phyloP scores from a whole-genome alignment of 352 stramenopile genomes.

The Lagenidium giganteum region DNA sequence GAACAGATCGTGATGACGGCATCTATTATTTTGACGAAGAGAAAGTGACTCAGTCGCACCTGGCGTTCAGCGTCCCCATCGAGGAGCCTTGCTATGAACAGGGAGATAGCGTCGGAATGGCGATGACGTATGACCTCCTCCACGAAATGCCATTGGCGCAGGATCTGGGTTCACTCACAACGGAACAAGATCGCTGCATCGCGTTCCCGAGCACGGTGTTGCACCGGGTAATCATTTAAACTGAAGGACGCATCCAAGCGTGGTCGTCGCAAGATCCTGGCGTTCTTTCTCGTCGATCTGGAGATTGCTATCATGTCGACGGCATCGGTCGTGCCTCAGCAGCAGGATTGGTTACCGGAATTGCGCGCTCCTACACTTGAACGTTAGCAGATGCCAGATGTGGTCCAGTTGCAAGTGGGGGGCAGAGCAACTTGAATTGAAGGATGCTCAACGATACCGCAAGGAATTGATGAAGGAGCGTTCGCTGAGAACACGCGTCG shows the following conservation, averaged over 20 bases:
- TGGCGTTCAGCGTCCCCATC: conserved; percentile 19
- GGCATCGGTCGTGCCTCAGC: conserved; percentile 20
- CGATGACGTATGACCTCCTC: conserved; percentile 6
- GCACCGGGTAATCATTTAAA: conserved; percentile 21
- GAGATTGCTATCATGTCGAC: conserved; percentile 17
- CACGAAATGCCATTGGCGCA: conserved; percentile 8
- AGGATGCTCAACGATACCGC: too few species aligned
- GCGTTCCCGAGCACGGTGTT: conserved; percentile 26
- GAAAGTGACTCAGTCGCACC: conserved; percentile 19
- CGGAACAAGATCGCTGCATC: conserved; percentile 13
- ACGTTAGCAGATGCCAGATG: too few species aligned
- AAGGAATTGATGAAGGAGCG: too few species aligned
- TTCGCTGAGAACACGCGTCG: too few species aligned
- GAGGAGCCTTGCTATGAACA: conserved; percentile 2
- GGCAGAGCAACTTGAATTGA: too few species aligned
- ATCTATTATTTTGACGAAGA: conserved; percentile 23
- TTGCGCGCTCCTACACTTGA: too few species aligned
- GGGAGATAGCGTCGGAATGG: conserved; percentile 9
- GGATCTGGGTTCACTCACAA: conserved; percentile 10
- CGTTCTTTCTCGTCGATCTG: conserved; percentile 27
- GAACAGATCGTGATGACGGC: conserved; percentile 25
- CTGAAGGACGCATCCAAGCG: conserved; percentile 13
- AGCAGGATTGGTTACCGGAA: conserved; percentile 25
- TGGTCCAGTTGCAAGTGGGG: too few species aligned
- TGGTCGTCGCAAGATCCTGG: conserved; percentile 19